Evolutionary conservation across 805 yeast species (phyloP), one percentile per base, ranked within the genome.

Genomic region (Ogataea kodamae): DNA sequence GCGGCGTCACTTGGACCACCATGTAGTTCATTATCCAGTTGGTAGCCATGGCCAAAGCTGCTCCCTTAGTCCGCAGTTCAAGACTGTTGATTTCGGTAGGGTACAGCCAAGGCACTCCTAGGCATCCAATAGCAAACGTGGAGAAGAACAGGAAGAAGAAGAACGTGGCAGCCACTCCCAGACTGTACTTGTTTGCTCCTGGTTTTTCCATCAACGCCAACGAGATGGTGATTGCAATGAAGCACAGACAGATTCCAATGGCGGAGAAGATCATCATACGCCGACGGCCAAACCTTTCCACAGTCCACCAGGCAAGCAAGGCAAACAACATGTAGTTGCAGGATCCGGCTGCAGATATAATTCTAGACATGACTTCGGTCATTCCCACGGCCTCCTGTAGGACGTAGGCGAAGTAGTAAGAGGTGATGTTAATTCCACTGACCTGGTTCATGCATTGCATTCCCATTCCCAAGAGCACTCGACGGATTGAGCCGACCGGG

Each of bases 251-350:
- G 37, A 60, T 50, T 37, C 67, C 52, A 68, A 69, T 40, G 11
- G 43, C 21, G 50, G 48, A 67, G 46, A 56, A 65, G 57, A 37
- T 67, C 54, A 40, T 38, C 42, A 38, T 38, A 12, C 60, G 54
- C 59, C 74, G 63, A 57, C 74, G 60, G 39, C 74, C 74, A 40
- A 61, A 50, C 31, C 54, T 51, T 36, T 62, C 67, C 47, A 61
- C 42, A 7, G 55, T 48, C 28, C 39, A 36, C 9, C 45, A 57
- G 30, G 52, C 51, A 20, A 62, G 45, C 27, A 49, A 30, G 5
- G 55, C 45, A 11, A 49, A 45, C 3, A 42, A 33, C 27, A 42
- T 28, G 21, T 50, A 48, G 25, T 45, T 41, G 18, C 46, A 44
- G 12, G 49, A 47, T 14, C 54, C 53, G 6, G 54, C 53, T 28